These are phyloP conservation scores for Diaporthe helianthi DNA, from an alignment of 2,329 filamentous ascomycete genomes.

Conservation along the genomic window DNA sequence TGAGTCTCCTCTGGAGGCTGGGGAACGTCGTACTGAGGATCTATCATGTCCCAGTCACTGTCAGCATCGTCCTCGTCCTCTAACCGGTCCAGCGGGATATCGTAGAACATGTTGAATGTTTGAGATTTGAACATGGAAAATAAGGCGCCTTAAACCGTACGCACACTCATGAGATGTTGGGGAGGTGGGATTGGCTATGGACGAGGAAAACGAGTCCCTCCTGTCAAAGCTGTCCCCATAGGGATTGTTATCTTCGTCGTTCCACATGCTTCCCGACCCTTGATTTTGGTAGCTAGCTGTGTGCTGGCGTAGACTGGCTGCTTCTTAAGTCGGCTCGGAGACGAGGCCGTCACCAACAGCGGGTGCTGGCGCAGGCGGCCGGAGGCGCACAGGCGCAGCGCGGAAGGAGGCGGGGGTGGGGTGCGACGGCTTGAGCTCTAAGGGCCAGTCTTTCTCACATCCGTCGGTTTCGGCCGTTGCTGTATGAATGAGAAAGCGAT, in stretches of 20 bases:
- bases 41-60: conserved; percentile 54
- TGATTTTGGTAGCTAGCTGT: conserved; percentile 1
- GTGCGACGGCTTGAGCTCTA: conserved; percentile 1
- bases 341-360: neutral
- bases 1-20: conserved; percentile 61
- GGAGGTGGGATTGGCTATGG: conserved; percentile 69
- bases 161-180: conserved; percentile 64
- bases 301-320: neutral
- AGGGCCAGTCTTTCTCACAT: neutral
- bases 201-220: conserved; percentile 78
- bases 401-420: conserved; percentile 28
- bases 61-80: conserved; percentile 50
- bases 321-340: neutral
- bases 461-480: neutral
- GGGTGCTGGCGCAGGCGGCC: conserved; percentile 17
- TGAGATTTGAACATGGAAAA: conserved; percentile 19
- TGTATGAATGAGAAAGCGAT: neutral
- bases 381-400: conserved; percentile 14
- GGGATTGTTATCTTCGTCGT: conserved; percentile 98
- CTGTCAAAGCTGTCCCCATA: conserved; percentile 91
- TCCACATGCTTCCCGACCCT: conserved; percentile 76
- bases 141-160: conserved; percentile 44
- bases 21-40: conserved; percentile 68
- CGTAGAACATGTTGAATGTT: conserved; percentile 47
- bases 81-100: conserved; percentile 46